Evolutionary conservation across 495 filamentous ascomycete species (phyloP).

Genomic region (Xylaria curta): DNA sequence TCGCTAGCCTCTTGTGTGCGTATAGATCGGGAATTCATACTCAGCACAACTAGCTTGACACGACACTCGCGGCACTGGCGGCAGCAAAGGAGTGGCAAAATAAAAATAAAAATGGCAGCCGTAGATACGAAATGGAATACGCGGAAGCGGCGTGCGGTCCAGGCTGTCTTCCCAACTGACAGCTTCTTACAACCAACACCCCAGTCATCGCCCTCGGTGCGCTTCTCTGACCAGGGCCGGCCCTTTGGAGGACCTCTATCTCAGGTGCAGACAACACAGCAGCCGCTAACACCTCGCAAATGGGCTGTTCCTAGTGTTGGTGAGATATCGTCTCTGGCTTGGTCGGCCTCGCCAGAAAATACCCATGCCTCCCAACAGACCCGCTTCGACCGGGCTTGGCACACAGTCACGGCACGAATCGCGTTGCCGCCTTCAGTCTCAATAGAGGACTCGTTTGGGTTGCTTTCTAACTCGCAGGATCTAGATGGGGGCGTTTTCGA

Average conservation of each 20-base stretch:
- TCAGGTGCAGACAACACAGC: slow-evolving; percentile 19
- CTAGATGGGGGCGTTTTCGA: slow-evolving; percentile 45
- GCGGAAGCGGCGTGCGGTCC: slow-evolving; percentile 52
- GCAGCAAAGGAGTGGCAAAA: neutral
- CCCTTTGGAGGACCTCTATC: slow-evolving; percentile 46
- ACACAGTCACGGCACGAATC: slow-evolving; percentile 67
- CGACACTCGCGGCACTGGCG: neutral
- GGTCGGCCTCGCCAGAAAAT: slow-evolving; percentile 31
- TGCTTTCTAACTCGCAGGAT: slow-evolving; percentile 50
- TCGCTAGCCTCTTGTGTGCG: neutral
- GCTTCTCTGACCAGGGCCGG: slow-evolving; percentile 45
- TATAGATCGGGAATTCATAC: neutral
- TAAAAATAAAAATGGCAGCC: slow-evolving; percentile 26
- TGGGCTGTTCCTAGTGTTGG: slow-evolving; percentile 17
- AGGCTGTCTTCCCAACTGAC: slow-evolving; percentile 59
- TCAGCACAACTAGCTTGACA: neutral
- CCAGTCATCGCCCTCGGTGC: slow-evolving; percentile 44
- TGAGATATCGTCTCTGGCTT: slow-evolving; percentile 23
- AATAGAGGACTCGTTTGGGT: slow-evolving; percentile 50
- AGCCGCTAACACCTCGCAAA: slow-evolving; percentile 21
- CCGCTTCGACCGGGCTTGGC: slow-evolving; percentile 73
- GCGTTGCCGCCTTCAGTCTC: slow-evolving; percentile 58
- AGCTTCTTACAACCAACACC: slow-evolving; percentile 53
- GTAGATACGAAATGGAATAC: slow-evolving; percentile 46
- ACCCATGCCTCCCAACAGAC: slow-evolving; percentile 57